Base-by-base conservation (phyloP, 1,284 basidiomycete genomes). In the Neolentinus lepideus region DNA sequence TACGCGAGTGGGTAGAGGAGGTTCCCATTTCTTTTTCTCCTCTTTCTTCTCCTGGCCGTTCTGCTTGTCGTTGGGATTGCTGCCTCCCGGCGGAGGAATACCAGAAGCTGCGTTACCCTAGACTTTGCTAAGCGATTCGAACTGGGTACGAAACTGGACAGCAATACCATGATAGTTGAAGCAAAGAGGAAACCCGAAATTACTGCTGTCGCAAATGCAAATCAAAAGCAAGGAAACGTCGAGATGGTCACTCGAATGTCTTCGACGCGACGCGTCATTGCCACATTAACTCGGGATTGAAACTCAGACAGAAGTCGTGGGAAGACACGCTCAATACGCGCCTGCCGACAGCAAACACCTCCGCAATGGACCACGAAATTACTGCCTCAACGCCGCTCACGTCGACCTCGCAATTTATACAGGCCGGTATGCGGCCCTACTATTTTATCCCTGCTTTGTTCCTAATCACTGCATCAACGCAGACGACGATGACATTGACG, bases 11-110 rank as follows among this genome's bases (percentile, higher is more conserved):
- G 97, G 96, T 54, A 98, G 84, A 60, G 97, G 97, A 11, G 97
- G 95, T 71, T 99, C 97, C 95, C 96, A 99, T 76, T 98, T 98
- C 84, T 96, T 94, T 81, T 94, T 92, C 75, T 86, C 79, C 12
- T 75, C 71, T 66, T 91, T 88, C 66, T 86, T 80, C 55, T 83
- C 74, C 69, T 83, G 83, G 63, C 79, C 76, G 63, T 85, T 81
- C 63, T 86, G 79, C 61, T 74, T 45, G 21, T 35, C 52, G 29
- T 22, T 29, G 67, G 56, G 55, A 57, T 69, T 68, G 65, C 71
- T 68, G 66, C 67, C 68, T 63, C 62, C 71, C 61, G 57, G 69
- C 61, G 80, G 78, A 11, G 80, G 78, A 61, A 86, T 71, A 63
- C 85, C 88, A 38, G 91, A 93, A 57, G 88, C 81, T 69, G 83